A percentile compares a stretch with the other conserved stretches of the same genome.
phyloP scores from a whole-genome alignment of 208 protist genomes.

The Crithidia thermophila region DNA sequence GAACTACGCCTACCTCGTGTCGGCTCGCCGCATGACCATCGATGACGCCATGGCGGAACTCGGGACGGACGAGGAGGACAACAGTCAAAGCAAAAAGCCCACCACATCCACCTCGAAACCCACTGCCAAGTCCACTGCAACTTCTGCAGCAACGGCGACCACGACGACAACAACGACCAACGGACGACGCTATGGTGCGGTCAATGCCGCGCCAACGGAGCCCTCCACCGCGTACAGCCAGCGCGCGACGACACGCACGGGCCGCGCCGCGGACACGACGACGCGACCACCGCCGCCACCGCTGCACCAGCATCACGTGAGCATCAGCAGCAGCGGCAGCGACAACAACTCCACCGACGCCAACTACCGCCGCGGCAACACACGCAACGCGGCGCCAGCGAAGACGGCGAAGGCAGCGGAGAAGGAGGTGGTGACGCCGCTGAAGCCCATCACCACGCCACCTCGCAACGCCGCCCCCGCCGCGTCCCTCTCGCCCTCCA shows the following conservation, averaged over 20 bases:
- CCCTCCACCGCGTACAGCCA: background rate
- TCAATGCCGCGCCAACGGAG: background rate
- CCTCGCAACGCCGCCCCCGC: background rate
- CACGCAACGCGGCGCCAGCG: background rate
- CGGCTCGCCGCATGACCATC: slow-evolving; percentile 54
- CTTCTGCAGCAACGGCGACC: background rate
- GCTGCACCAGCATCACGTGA: background rate
- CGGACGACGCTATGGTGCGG: background rate
- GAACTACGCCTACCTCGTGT: slow-evolving; percentile 58
- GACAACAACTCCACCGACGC: too few species aligned
- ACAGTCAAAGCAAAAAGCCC: background rate
- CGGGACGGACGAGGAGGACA: slow-evolving; percentile 2
- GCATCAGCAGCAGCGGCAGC: background rate
- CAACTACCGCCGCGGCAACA: background rate
- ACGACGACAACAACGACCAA: background rate
- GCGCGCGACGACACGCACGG: too few species aligned
- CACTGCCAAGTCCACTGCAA: background rate
- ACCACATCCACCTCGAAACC: background rate
- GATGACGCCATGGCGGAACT: slow-evolving; percentile 50
- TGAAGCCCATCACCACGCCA: background rate
- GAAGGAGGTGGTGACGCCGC: background rate
- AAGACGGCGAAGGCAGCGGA: background rate
- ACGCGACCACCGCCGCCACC: too few species aligned
- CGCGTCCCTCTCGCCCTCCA: background rate
- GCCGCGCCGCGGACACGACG: too few species aligned